These are phyloP conservation scores for Ophiognomonia clavigignenti-juglandacearum DNA, from an alignment of 2,329 filamentous ascomycete species.

Conservation along the genomic window DNA sequence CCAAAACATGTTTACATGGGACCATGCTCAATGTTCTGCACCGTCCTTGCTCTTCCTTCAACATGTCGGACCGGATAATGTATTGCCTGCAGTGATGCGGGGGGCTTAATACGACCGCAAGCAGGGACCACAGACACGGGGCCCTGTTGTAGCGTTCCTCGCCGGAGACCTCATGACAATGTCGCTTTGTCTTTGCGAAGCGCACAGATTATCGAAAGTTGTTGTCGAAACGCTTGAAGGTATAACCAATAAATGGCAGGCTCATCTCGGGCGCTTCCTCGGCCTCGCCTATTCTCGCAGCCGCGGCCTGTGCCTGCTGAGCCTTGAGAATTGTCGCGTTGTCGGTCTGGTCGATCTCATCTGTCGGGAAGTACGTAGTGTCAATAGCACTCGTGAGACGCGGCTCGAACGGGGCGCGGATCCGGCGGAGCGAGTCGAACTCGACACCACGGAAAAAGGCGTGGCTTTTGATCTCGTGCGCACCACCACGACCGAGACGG, in stretches of 20 bases:
- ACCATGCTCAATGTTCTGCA: background rate
- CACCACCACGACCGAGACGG: slow-evolving; percentile 64
- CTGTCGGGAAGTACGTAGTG: slow-evolving; percentile 74
- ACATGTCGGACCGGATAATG: background rate
- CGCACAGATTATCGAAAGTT: slow-evolving; percentile 15
- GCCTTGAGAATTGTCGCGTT: slow-evolving; percentile 13
- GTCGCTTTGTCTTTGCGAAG: too few species aligned
- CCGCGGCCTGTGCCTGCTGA: background rate
- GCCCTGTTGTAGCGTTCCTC: too few species aligned
- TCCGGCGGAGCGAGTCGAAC: slow-evolving; percentile 66
- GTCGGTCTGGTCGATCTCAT: slow-evolving; percentile 62
- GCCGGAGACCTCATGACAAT: too few species aligned
- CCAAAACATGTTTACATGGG: background rate
- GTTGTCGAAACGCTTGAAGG: slow-evolving; percentile 21
- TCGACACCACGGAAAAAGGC: slow-evolving; percentile 74
- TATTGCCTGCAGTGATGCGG: background rate
- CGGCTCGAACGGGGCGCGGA: slow-evolving; percentile 71
- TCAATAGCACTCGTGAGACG: slow-evolving; percentile 69
- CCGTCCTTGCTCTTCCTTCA: background rate
- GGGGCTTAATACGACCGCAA: background rate
- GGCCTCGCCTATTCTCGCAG: too few species aligned
- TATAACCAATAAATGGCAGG: slow-evolving; percentile 21
- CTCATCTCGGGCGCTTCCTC: slow-evolving; percentile 19
- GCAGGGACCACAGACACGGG: too few species aligned
- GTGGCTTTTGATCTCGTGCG: slow-evolving; percentile 67